Percentiles rank a stretch among this genome's conserved stretches.
Evolutionary conservation across 108 stramenopile species (phyloP).

Genomic region (Nitzschia sp.): DNA sequence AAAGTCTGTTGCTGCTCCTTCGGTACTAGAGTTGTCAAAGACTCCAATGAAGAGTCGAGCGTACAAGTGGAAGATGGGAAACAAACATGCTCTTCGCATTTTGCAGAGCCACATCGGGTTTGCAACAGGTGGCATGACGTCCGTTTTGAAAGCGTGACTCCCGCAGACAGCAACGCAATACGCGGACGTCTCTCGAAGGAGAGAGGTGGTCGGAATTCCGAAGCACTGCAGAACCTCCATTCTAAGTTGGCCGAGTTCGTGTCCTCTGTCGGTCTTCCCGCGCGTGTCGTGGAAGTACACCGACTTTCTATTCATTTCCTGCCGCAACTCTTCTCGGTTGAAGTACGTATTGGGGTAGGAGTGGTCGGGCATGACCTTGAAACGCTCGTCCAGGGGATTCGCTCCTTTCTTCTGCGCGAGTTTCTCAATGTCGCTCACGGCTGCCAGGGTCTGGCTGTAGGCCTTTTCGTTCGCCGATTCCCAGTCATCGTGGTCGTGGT

Average conservation of each 20-base stretch:
- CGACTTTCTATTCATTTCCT: slow-evolving; percentile 44
- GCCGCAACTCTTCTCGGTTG: slow-evolving; percentile 46
- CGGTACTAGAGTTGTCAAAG: slow-evolving; percentile 41
- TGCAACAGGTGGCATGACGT: slow-evolving; percentile 49
- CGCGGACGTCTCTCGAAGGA: slow-evolving; percentile 43
- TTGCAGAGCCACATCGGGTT: slow-evolving; percentile 58
- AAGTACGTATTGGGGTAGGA: slow-evolving; percentile 52
- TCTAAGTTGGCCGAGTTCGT: slow-evolving; percentile 56
- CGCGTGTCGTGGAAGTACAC: slow-evolving; percentile 40
- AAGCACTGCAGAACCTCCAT: slow-evolving; percentile 63
- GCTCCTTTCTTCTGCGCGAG: slow-evolving; percentile 22
- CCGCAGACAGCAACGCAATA: slow-evolving; percentile 64
- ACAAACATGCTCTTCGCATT: slow-evolving; percentile 62
- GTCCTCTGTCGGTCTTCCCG: slow-evolving; percentile 29
- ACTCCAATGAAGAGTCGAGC: slow-evolving; percentile 53
- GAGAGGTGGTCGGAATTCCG: slow-evolving; percentile 58
- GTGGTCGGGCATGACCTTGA: slow-evolving; percentile 46
- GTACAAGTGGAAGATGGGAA: slow-evolving; percentile 57
- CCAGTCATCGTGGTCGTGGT: not conserved
- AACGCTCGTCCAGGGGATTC: slow-evolving; percentile 25
- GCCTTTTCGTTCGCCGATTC: not conserved
- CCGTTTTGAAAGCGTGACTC: slow-evolving; percentile 65
- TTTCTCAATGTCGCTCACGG: slow-evolving; percentile 23
- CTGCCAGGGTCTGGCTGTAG: slow-evolving; percentile 12
- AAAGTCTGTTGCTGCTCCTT: slow-evolving; percentile 48